These are phyloP conservation scores for Syzygium malaccense DNA, from an alignment of 441 rosid species.

Conservation along the genomic window DNA sequence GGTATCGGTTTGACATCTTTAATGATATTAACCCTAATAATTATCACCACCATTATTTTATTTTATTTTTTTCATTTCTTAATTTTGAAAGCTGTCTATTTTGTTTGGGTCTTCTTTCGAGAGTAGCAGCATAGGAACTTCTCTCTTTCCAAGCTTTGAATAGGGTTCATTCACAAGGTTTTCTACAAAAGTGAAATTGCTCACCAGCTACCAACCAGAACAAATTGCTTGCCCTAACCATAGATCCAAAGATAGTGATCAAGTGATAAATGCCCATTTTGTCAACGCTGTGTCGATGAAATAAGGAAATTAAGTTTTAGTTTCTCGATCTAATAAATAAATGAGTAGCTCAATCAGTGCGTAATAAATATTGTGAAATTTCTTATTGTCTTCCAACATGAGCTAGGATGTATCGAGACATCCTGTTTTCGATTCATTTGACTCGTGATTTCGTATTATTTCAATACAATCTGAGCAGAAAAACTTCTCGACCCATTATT, in stretches of 20 bases:
- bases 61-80: background rate
- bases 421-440: rapidly evolving
- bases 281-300: background rate
- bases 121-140: background rate
- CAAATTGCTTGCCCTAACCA: background rate
- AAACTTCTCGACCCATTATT: rapidly evolving
- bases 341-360: too few species aligned
- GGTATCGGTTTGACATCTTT: background rate
- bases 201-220: background rate
- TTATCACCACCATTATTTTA: background rate
- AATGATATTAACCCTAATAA: background rate
- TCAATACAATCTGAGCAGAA: rapidly evolving
- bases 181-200: background rate
- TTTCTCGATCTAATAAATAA: background rate
- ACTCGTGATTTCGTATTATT: background rate
- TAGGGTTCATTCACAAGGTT: background rate
- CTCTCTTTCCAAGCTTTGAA: background rate
- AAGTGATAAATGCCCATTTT: background rate
- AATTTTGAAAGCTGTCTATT: background rate
- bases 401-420: rapidly evolving
- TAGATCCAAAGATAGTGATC: background rate
- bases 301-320: background rate
- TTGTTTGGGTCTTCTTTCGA: background rate
- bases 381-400: background rate
- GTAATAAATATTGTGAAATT: background rate